Evolutionary conservation across 495 filamentous ascomycete genomes (phyloP), one percentile per base, ranked within the genome.

Genomic region (Pseudotulostoma volvatum): DNA sequence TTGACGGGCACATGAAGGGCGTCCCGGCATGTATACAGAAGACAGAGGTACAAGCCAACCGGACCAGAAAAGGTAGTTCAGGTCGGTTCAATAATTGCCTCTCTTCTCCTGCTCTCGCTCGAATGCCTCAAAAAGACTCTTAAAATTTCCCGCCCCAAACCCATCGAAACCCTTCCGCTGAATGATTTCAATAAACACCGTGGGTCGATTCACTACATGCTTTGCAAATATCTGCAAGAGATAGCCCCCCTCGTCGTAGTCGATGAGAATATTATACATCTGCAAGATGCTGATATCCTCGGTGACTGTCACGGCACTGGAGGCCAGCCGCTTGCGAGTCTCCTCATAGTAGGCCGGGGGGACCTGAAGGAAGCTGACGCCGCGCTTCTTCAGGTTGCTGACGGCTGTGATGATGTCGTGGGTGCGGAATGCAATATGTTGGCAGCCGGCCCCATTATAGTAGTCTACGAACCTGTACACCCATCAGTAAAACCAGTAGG

Each of bases 141-240:
- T 88, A 55, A 88, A 88, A 51, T 90, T 87, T 4, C 83, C 84
- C 0, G 82, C 84, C 5, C 84, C 82, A 49, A 92, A 90, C 0
- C 84, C 83, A 33, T 77, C 70, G 55, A 90, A 90, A 30, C 78
- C 70, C 41, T 79, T 70, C 16, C 81, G 62, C 55, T 87, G 78
- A 45, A 92, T 88, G 41, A 88, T 78, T 66, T 92, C 83, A 28
- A 88, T 61, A 52, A 90, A 88, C 9, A 88, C 80, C 3, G 84
- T 90, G 13, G 84, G 85, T 3, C 83, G 66, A 54, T 90, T 83
- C 62, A 86, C 73, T 34, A 92, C 46, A 38, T 79, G 84, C 65
- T 83, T 83, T 9, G 82, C 81, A 54, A 88, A 88, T 15, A 88
- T 66, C 60, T 83, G 79, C 17, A 84, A 56, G 36, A 88, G 55